Percentiles rank a stretch among this genome's conserved stretches.
phyloP scores from a whole-genome alignment of 768 basidiomycete genomes.

The Kwoniella dendrophila region DNA sequence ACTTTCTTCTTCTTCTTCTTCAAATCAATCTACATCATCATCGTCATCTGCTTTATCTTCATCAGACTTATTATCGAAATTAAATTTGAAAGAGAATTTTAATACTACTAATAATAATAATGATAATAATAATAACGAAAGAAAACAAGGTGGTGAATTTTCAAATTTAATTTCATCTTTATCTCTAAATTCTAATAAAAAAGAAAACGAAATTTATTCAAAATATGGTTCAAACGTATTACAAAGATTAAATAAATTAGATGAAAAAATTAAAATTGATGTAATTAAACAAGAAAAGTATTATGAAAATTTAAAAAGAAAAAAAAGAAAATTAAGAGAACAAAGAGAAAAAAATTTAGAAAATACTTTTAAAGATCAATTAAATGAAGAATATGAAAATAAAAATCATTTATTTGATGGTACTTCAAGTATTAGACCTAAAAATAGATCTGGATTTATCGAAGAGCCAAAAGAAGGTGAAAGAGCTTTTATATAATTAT shows the following conservation, averaged over 20 bases:
- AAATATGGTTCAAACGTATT: conserved; percentile 23
- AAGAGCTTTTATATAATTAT: conserved; percentile 8
- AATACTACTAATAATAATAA: too few species aligned
- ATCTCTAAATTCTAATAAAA: neutral
- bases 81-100: too few species aligned
- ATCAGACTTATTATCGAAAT: too few species aligned
- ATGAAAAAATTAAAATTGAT: conserved; percentile 43
- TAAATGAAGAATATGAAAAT: neutral
- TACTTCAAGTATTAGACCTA: too few species aligned
- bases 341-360: conserved; percentile 17
- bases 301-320: conserved; percentile 23
- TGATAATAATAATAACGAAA: neutral
- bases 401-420: too few species aligned
- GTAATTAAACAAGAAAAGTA: conserved; percentile 32
- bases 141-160: neutral
- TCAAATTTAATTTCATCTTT: neutral
- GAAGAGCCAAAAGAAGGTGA: conserved; percentile 8
- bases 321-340: conserved; percentile 21
- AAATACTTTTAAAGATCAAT: neutral
- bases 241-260: conserved; percentile 29
- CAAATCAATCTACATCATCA: neutral
- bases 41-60: too few species aligned
- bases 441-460: neutral
- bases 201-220: neutral
- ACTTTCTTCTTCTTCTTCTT: conserved; percentile 6